phyloP scores from a whole-genome alignment of 192 early-diverging fungal genomes.

The Gonapodya prolifera region DNA sequence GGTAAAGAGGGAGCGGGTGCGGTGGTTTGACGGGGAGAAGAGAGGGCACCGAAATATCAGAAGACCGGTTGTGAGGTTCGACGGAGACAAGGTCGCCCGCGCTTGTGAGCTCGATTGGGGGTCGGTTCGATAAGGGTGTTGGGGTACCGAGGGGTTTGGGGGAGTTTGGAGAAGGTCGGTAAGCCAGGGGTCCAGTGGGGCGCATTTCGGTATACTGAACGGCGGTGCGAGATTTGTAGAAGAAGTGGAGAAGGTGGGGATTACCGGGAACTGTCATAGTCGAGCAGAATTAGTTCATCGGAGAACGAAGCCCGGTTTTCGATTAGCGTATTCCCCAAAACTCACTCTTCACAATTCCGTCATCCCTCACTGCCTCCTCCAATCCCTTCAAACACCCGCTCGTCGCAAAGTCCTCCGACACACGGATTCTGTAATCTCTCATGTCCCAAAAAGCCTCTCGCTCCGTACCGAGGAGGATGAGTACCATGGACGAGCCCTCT shows the following conservation, averaged over 20 bases:
- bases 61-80: neutral
- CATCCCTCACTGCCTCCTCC: too few species aligned
- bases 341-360: too few species aligned
- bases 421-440: too few species aligned
- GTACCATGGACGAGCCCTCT: too few species aligned
- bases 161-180: neutral
- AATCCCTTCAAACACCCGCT: too few species aligned
- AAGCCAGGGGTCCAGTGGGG: neutral
- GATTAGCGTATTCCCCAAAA: too few species aligned
- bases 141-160: neutral
- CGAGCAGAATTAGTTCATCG: too few species aligned
- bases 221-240: neutral
- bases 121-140: neutral
- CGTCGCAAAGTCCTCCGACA: too few species aligned
- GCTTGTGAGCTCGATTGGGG: neutral
- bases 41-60: neutral
- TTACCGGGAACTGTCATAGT: neutral
- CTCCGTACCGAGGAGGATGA: constrained; percentile 50
- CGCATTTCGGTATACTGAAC: neutral
- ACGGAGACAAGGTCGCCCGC: neutral
- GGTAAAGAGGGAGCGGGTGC: neutral
- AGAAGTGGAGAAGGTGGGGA: neutral
- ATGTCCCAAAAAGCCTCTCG: constrained; percentile 75
- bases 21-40: neutral
- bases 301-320: too few species aligned